Conservation (phyloP, 495 filamentous ascomycete genomes). For the Xylaria curta region DNA sequence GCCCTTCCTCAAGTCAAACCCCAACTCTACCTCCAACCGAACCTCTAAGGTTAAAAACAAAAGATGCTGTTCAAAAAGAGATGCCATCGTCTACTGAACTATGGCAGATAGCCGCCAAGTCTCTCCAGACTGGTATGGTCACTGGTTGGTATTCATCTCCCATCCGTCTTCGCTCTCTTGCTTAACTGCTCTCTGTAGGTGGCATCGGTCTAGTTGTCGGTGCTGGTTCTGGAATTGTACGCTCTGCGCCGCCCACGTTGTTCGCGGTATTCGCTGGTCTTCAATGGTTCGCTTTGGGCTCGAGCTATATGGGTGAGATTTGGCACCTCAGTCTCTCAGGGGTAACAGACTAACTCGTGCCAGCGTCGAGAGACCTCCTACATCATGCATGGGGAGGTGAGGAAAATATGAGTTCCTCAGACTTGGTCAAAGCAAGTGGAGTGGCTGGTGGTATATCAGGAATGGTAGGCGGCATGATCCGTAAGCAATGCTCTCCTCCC, state of each 20-base stretch:
- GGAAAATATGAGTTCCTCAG: constrained; percentile 56
- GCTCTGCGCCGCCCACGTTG: constrained; percentile 66
- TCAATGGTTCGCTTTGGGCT: constrained; percentile 81
- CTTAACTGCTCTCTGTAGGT: constrained; percentile 52
- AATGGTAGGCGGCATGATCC: constrained; percentile 66
- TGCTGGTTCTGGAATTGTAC: constrained; percentile 69
- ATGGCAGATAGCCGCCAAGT: constrained; percentile 30
- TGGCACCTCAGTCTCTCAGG: constrained; percentile 29
- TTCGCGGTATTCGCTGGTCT: constrained; percentile 75
- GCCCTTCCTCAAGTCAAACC: not conserved
- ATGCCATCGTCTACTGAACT: constrained; percentile 24
- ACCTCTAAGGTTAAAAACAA: not conserved
- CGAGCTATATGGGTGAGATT: constrained; percentile 73
- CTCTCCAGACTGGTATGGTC: constrained; percentile 34
- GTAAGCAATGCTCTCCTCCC: constrained; percentile 52
- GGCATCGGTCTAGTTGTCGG: constrained; percentile 74
- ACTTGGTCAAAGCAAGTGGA: constrained; percentile 67
- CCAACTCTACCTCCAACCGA: not conserved
- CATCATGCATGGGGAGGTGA: constrained; percentile 46
- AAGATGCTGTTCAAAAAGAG: not conserved
- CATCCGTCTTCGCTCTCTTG: not conserved
- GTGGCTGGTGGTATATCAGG: constrained; percentile 74
- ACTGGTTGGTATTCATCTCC: constrained; percentile 10
- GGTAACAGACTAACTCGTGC: constrained; percentile 26
- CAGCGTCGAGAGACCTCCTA: constrained; percentile 47